Evolutionary conservation across 768 basidiomycete genomes (phyloP).

Genomic region (Russula lepida): DNA sequence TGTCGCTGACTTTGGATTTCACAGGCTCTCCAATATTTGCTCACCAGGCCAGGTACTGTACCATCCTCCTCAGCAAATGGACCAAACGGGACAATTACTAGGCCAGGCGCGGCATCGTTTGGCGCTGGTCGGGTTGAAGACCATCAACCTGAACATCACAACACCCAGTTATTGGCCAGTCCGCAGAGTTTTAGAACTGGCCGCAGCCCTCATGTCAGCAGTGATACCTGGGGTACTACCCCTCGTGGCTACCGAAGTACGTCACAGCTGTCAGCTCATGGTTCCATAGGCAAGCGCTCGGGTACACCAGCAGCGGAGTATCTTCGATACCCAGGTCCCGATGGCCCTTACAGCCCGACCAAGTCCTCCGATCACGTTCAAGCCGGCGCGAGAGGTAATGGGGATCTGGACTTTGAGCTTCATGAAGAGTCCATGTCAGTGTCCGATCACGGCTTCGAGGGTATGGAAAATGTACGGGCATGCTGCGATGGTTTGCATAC

Average conservation of each 20-base stretch:
- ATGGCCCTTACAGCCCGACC: constrained; percentile 69
- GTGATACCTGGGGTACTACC: constrained; percentile 54
- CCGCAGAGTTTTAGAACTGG: constrained; percentile 70
- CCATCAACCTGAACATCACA: constrained; percentile 39
- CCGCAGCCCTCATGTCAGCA: constrained; percentile 46
- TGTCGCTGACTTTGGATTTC: constrained; percentile 13
- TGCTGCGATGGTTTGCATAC: constrained; percentile 86
- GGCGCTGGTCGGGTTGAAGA: constrained; percentile 27
- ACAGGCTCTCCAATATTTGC: constrained; percentile 86
- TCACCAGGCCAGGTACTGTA: constrained; percentile 55
- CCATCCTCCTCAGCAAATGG: constrained; percentile 20
- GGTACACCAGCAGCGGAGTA: constrained; percentile 93
- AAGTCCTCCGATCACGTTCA: constrained; percentile 39
- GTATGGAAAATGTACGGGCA: constrained; percentile 89
- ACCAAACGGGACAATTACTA: constrained; percentile 1
- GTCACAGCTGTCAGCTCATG: constrained; percentile 65
- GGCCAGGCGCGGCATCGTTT: constrained; percentile 21
- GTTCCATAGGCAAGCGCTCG: constrained; percentile 74
- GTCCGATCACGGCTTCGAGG: constrained; percentile 80
- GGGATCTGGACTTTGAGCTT: constrained; percentile 76
- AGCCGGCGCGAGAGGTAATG: constrained; percentile 37
- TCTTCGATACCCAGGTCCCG: constrained; percentile 67
- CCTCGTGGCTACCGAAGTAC: constrained; percentile 71
- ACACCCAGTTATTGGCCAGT: constrained; percentile 41
- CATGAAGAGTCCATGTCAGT: constrained; percentile 60